These are phyloP conservation scores for Sporothrix dimorphospora DNA, from an alignment of 2,329 filamentous ascomycete species.

Conservation along the genomic window DNA sequence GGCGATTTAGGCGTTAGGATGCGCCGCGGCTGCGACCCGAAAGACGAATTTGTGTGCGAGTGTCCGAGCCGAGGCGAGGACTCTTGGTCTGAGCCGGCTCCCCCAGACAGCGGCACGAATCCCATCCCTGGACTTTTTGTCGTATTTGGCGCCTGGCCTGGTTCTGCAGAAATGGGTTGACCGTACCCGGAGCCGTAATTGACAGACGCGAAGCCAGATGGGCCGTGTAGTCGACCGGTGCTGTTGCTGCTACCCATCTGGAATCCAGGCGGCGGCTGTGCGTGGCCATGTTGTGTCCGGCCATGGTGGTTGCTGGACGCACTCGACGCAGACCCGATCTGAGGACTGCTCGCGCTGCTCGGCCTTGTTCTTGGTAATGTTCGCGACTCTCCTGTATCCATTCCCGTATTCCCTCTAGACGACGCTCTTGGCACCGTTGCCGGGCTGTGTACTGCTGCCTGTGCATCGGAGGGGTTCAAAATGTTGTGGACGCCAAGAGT, in stretches of 20 bases:
- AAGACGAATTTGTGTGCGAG: constrained; percentile 37
- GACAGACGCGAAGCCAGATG: not conserved
- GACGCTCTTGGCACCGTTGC: constrained; percentile 25
- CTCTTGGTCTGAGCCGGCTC: constrained; percentile 36
- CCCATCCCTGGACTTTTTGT: constrained; percentile 13
- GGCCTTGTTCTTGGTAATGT: constrained; percentile 33
- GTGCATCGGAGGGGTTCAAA: constrained; percentile 47
- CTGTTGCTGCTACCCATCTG: not conserved
- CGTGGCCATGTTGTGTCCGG: not conserved
- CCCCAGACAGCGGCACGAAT: not conserved
- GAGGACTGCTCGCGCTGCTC: constrained; percentile 25
- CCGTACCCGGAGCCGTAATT: constrained; percentile 8
- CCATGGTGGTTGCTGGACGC: not conserved
- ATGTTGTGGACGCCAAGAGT: constrained; percentile 50
- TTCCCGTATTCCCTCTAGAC: not conserved
- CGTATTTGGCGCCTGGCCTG: constrained; percentile 13
- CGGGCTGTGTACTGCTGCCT: constrained; percentile 30
- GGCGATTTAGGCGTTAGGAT: constrained; percentile 64
- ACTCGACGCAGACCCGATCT: not conserved
- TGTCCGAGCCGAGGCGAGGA: constrained; percentile 40
- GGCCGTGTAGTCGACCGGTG: not conserved
- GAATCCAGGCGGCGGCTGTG: not conserved
- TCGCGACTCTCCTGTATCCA: constrained; percentile 18
- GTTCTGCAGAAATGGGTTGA: constrained; percentile 31
- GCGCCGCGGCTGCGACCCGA: constrained; percentile 42